Conservation (phyloP, 176 grass and related monocot species). For the Elymus sibiricus region DNA sequence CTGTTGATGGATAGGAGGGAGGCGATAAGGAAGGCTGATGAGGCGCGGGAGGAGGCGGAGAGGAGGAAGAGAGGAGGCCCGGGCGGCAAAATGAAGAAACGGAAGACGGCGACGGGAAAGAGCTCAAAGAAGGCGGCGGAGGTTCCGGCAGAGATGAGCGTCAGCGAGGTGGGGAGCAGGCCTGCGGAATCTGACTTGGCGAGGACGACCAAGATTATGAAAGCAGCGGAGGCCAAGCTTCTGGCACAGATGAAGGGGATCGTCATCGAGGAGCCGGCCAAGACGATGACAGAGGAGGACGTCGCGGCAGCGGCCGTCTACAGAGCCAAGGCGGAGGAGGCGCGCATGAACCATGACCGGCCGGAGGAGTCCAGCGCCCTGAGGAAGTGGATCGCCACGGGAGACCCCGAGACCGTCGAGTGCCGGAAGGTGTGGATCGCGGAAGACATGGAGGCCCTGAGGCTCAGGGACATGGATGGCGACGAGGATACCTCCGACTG, state of each 20-base stretch:
- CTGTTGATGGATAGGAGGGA: background rate
- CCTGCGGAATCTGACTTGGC: background rate
- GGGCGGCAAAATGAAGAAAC: background rate
- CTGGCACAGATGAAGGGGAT: background rate
- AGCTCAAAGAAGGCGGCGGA: background rate
- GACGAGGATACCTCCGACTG: background rate
- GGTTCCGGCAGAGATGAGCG: background rate
- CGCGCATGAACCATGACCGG: background rate
- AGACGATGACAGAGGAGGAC: background rate
- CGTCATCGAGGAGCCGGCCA: background rate
- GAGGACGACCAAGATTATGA: background rate
- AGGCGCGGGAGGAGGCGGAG: background rate
- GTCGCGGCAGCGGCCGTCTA: background rate
- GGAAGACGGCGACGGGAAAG: background rate
- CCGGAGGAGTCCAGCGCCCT: background rate
- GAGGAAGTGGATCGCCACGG: background rate
- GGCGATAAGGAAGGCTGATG: background rate
- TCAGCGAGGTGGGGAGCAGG: background rate
- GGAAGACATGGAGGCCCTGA: background rate
- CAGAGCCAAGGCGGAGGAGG: background rate
- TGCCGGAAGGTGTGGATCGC: background rate
- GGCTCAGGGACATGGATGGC: background rate
- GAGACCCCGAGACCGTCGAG: background rate
- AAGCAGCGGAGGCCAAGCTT: background rate
- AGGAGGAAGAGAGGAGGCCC: background rate